Evolutionary conservation across 305 asterid species (phyloP).

Genomic region (Petunia hybrid): DNA sequence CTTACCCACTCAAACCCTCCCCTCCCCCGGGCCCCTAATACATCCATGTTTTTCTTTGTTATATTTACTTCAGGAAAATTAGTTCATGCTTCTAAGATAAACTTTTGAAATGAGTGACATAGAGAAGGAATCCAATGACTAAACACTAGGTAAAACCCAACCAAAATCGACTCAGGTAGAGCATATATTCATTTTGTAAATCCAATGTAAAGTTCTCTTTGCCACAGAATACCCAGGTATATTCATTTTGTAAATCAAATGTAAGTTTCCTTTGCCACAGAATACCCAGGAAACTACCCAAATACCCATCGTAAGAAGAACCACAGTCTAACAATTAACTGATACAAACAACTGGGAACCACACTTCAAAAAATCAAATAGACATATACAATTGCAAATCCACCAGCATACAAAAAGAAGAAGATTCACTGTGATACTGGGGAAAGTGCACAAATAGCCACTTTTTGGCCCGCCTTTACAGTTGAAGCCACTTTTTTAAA

Average conservation of each 20-base stretch:
- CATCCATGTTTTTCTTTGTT: constrained; percentile 15
- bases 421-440: not conserved
- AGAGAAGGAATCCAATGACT: constrained; percentile 13
- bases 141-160: constrained; percentile 19
- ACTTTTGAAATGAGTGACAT: constrained; percentile 5
- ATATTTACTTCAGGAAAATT: not conserved
- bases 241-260: not conserved
- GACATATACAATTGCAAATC: constrained; percentile 11
- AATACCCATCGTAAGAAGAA: not conserved
- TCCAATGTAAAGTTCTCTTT: not conserved
- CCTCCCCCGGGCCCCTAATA: not conserved
- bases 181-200: not conserved
- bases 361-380: constrained; percentile 23
- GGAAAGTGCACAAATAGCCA: not conserved
- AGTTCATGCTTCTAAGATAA: constrained; percentile 15
- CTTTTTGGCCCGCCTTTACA: not conserved
- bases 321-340: not conserved
- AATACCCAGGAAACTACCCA: constrained; percentile 4
- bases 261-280: not conserved
- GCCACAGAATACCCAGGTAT: not conserved
- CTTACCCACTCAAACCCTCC: constrained; percentile 16
- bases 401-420: constrained; percentile 13
- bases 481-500: not conserved
- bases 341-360: not conserved
- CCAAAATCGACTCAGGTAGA: not conserved